Evolutionary conservation across 225 moss, liverwort and hornwort genomes (phyloP), one percentile per base, ranked within the genome.

Genomic region (Rhytidiadelphus loreus): DNA sequence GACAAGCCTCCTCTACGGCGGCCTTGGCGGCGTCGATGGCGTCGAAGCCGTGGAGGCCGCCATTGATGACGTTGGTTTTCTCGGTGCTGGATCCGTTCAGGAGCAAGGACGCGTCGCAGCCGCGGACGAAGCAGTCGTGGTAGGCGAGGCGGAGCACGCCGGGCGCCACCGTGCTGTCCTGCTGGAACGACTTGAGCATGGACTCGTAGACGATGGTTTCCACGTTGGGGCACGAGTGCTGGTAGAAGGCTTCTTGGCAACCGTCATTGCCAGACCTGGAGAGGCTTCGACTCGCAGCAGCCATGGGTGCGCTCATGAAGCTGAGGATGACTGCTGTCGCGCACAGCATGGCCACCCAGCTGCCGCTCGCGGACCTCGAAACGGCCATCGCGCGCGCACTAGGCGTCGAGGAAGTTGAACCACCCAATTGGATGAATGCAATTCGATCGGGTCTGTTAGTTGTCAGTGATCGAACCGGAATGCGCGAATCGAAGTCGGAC

Each of bases 1-100:
- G 96, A 57, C 96, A 96, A 4, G 89, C 94, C 30, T 89, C 79
- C 77, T 96, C 96, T 33, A 96, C 93, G 56, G 94, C 95, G 25
- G 90, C 92, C 86, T 96, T 96, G 48, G 94, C 92, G 8, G 93
- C 91, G 37, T 96, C 96, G 22, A 95, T 87, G 44, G 90, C 93
- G 0, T 90, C 77, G 80, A 44, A 93, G 14, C 87, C 91, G 61
- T 88, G 93, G 16, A 93, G 63, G 60, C 92, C 68, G 82, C 26
- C 9, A 14, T 93, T 92, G 75, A 94, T 92, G 13, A 29, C 12
- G 75, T 10, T 33, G 13, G 33, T 83, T 75, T 21, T 75, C 50
- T 75, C 75, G 4, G 75, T 12, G 21, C 1, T 33, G 50, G 33
- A 75, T 50, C 75, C 75, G 11, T 17, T 13, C 1, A 75, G 50